phyloP scores from a whole-genome alignment of 1,284 basidiomycete genomes.

The Leccinum huronense region DNA sequence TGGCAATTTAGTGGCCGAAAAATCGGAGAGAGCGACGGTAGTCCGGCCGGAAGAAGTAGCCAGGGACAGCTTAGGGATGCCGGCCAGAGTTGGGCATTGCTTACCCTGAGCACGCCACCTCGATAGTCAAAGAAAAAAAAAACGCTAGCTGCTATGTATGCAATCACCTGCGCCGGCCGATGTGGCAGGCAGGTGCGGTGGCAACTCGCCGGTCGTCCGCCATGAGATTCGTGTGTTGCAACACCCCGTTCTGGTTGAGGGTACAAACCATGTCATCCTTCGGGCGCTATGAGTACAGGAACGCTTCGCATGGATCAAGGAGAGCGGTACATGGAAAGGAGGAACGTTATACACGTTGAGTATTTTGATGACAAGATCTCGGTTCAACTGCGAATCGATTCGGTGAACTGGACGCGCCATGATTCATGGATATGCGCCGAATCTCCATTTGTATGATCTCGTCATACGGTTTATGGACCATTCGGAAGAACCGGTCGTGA shows the following conservation, averaged over 20 bases:
- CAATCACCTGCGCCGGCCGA: neutral
- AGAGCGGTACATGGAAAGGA: conserved; percentile 20
- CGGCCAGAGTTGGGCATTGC: conserved; percentile 4
- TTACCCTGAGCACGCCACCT: conserved; percentile 28
- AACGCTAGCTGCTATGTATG: conserved; percentile 9
- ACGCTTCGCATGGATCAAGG: conserved; percentile 32
- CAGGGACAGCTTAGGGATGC: conserved; percentile 18
- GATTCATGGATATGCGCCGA: conserved; percentile 19
- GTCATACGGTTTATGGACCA: conserved; percentile 19
- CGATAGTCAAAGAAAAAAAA: conserved; percentile 19
- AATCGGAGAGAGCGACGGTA: conserved; percentile 6
- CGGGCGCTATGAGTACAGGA: conserved; percentile 22
- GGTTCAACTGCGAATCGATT: conserved; percentile 24
- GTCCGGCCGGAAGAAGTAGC: conserved; percentile 18
- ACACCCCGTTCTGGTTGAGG: conserved; percentile 19
- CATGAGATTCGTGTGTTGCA: conserved; percentile 16
- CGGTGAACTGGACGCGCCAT: conserved; percentile 27
- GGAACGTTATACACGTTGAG: conserved; percentile 31
- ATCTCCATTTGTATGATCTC: conserved; percentile 31
- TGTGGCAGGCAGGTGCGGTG: conserved; percentile 27
- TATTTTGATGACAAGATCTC: conserved; percentile 23
- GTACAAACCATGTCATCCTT: conserved; percentile 27
- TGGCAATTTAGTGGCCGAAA: conserved; percentile 12
- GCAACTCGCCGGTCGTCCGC: conserved; percentile 25
- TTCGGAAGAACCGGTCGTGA: conserved; percentile 23